A percentile compares a stretch with the other conserved stretches of the same genome.
phyloP scores from a whole-genome alignment of 805 yeast genomes.

The Candida ovalis region DNA sequence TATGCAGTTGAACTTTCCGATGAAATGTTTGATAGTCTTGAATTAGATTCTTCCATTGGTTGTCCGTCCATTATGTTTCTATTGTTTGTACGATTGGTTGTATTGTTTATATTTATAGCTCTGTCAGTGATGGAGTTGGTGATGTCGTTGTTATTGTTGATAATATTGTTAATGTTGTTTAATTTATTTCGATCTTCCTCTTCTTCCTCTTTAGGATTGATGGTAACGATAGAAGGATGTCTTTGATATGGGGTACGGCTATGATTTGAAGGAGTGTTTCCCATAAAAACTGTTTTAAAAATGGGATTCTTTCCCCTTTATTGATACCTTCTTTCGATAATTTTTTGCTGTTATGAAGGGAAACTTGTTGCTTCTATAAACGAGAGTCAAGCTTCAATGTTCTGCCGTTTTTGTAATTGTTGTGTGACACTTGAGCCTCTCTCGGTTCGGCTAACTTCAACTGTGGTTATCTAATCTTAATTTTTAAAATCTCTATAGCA shows the following conservation, averaged over 20 bases:
- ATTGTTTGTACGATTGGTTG: not conserved
- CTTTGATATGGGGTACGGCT: not conserved
- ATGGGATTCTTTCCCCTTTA: too few relatives aligned
- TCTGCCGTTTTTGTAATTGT: too few relatives aligned
- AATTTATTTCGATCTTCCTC: not conserved
- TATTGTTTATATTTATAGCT: not conserved
- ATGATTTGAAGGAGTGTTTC: conserved; percentile 4
- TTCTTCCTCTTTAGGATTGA: conserved; percentile 2
- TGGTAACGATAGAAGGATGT: conserved; percentile 2
- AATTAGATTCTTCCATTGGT: not conserved
- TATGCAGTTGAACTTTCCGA: conserved; percentile 5
- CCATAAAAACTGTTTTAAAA: conserved; percentile 3
- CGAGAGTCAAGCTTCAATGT: too few relatives aligned
- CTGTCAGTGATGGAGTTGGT: not conserved
- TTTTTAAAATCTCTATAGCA: too few relatives aligned
- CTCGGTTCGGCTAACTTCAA: too few relatives aligned
- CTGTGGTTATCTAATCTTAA: too few relatives aligned
- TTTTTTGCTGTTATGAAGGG: too few relatives aligned
- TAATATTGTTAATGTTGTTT: not conserved
- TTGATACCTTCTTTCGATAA: too few relatives aligned
- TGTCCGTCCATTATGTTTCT: conserved; percentile 5
- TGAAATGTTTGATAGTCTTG: not conserved
- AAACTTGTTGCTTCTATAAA: too few relatives aligned
- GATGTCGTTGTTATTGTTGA: not conserved
- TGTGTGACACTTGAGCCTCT: too few relatives aligned